Conservation (phyloP, 1,284 basidiomycete species). For the Rhodotorula mucilaginosa region DNA sequence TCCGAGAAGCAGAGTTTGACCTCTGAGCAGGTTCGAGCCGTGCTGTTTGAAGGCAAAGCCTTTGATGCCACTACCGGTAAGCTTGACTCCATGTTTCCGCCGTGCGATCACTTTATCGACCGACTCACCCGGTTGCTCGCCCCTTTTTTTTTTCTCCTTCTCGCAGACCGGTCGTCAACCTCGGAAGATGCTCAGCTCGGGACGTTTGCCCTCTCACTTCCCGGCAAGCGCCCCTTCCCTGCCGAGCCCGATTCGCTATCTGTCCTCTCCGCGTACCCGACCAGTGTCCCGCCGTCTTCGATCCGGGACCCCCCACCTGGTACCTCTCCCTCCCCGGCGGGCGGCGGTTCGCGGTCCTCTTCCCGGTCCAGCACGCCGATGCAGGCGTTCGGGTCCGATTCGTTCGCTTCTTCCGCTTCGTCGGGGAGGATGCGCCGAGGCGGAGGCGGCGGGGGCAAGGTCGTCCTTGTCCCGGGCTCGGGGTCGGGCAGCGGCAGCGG, state of each 20-base stretch:
- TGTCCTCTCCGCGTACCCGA: slow-evolving; percentile 16
- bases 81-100: not conserved
- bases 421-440: not conserved
- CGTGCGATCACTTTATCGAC: not conserved
- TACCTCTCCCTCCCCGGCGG: not conserved
- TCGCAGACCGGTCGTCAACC: slow-evolving; percentile 3
- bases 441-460: not conserved
- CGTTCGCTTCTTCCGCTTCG: slow-evolving; percentile 1
- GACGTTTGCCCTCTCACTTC: slow-evolving; percentile 30
- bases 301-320: slow-evolving; percentile 22
- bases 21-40: slow-evolving; percentile 20
- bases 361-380: slow-evolving; percentile 9
- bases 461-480: slow-evolving; percentile 34
- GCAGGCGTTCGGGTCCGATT: slow-evolving; percentile 34
- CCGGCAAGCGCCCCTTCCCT: slow-evolving; percentile 19
- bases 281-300: slow-evolving; percentile 27
- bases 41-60: slow-evolving; percentile 35
- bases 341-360: not conserved
- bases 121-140: not conserved
- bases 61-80: not conserved
- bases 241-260: not conserved
- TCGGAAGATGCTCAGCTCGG: slow-evolving; percentile 19
- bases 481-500: not conserved
- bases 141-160: too few relatives aligned
- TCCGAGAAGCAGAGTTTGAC: slow-evolving; percentile 14